phyloP scores from a whole-genome alignment of 1,284 basidiomycete genomes.

The Jaminaea rosea region DNA sequence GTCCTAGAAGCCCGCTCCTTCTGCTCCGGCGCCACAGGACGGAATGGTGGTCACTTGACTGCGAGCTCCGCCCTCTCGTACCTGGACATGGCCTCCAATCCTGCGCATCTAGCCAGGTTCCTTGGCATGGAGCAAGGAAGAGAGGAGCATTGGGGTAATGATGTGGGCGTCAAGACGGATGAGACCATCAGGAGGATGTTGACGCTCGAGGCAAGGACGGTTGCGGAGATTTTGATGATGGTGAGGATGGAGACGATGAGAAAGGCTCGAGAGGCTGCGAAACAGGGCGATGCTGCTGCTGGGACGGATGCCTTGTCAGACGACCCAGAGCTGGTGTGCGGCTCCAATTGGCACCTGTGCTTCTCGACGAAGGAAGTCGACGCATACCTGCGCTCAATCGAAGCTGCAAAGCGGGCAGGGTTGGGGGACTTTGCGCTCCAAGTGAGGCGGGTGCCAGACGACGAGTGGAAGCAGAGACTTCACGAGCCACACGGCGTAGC shows the following conservation, averaged over 20 bases:
- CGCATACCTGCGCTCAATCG: conserved; percentile 15
- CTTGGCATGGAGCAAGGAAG: background rate
- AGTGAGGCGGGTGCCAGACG: conserved; percentile 12
- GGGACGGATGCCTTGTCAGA: background rate
- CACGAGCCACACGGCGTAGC: conserved; percentile 6
- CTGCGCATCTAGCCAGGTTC: conserved; percentile 10
- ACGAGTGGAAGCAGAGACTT: conserved; percentile 16
- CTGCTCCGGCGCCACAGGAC: conserved; percentile 23
- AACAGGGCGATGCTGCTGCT: background rate
- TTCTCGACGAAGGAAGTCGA: conserved; percentile 14
- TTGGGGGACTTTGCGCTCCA: conserved; percentile 9
- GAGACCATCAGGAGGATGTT: conserved; percentile 17
- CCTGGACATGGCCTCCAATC: conserved; percentile 18
- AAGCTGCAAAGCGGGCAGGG: conserved; percentile 5
- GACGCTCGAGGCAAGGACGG: conserved; percentile 14
- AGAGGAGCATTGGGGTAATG: conserved; percentile 6
- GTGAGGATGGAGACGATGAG: conserved; percentile 3
- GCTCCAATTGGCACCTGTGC: conserved; percentile 28
- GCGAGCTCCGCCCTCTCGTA: conserved; percentile 24
- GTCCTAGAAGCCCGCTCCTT: background rate
- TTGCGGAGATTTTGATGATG: conserved; percentile 10
- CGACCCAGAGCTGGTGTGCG: conserved; percentile 11
- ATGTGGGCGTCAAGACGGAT: background rate
- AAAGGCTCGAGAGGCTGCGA: no score
- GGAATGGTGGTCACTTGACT: conserved; percentile 35